Evolutionary conservation across 2,329 filamentous ascomycete species (phyloP), one percentile per base, ranked within the genome.

Genomic region (Ophiostoma ips): DNA sequence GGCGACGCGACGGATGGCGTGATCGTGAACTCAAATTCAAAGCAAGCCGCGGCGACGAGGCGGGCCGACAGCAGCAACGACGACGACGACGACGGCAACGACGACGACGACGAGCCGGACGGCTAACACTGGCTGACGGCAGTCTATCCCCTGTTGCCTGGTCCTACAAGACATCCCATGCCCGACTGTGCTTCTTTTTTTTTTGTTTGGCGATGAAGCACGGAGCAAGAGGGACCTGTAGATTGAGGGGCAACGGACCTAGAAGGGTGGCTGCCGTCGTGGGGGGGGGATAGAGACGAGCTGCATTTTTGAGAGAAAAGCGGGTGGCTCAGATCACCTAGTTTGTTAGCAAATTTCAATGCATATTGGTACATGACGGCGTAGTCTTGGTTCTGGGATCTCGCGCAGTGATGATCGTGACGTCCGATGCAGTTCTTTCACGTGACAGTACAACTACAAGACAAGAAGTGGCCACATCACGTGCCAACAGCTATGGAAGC

Each of bases 111-210:
- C 62, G 77, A 81, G 51, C 78, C 84, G 58, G 80, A 84, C 59
- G 78, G 77, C 61, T 76, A 71, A 70, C 69, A 60, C 59, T 56
- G 68, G 71, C 63, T 44, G 71, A 72, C 74, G 75, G 72, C 72
- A 73, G 74, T 75, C 72, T 75, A 77, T 75, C 75, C 78, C 76
- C 79, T 81, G 74, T 76, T 73, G 68, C 69, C 75, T 79, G 73
- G 71, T 77, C 73, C 74, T 77, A 68, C 63, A 60, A 62, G 64
- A 59, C 48, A 33, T 24, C 3, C 24, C n/a, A 15, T 18, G 18
- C 28, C 19, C 8, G n/a, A 5, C n/a, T 49, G 24, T 28, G 24
- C 24, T 5, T 28, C 24, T 28, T 28, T 38, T 16, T 37, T 12
- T 28, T 31, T 33, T 28, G 11, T 13, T 18, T 35, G 21, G 30